Evolutionary conservation across 2,329 filamentous ascomycete species (phyloP), one percentile per base, ranked within the genome.

Genomic region (Exophiala phaeomuriformis): DNA sequence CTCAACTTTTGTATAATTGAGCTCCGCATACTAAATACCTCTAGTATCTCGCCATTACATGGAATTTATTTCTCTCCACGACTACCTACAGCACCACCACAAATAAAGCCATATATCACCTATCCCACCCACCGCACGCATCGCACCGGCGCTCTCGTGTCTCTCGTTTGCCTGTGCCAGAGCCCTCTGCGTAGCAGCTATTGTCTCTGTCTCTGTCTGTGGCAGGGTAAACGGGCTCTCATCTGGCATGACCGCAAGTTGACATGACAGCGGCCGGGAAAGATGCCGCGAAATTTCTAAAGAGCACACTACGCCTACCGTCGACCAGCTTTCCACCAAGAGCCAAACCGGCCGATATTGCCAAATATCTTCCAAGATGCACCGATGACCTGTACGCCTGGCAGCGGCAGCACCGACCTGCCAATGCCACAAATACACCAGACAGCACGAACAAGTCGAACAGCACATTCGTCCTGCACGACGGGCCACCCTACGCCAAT

Each of bases 401-500:
- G 90, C 93, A 98, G 75, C 76, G 77, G 58, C 67, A 61, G 58
- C 63, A 70, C 59, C 72, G 81, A 59, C 73, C 79, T 2, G 69
- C 68, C 19, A 47, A 19, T 19, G 19, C 19, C 19, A 19, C 19
- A 19, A 19, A 19, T 19, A 19, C 19, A 19, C 19, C 19, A 19
- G 19, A 19, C 19, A 19, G 19, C 19, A 19, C 19, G 19, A 19
- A 19, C 19, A 19, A 19, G 1, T 19, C 52, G 5, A 71, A 80
- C 41, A 19, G 19, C 19, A 75, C 78, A 0, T 98, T 97, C 61
- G 75, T 90, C 1, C 76, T 98, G 5, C 93, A 97, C 67, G 93
- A 98, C 82, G 93, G 93, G 0, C 93, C 93, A 0, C 93, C 93
- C 0, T 98, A 97, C 68, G 93, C 93, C 59, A 98, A 98, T 72